Conservation (phyloP, 345 rosid species). For the Sisymbrium irio region DNA sequence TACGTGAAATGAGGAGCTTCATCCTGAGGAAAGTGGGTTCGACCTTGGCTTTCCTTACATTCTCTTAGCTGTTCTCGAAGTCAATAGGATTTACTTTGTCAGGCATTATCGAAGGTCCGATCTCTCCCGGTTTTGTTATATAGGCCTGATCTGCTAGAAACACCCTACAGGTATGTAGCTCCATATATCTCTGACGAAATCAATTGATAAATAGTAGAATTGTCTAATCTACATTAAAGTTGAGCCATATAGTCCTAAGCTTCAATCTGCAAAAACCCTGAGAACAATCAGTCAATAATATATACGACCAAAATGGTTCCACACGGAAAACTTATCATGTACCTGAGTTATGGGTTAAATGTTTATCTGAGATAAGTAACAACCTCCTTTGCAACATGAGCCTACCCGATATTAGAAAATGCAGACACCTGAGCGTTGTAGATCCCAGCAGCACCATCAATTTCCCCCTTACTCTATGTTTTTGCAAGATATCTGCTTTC, state of each 20-base stretch:
- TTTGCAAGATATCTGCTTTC: constrained; percentile 68
- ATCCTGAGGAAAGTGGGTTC: constrained; percentile 57
- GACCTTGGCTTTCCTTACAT: constrained; percentile 88
- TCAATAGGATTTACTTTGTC: constrained; percentile 96
- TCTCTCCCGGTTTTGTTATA: constrained; percentile 87
- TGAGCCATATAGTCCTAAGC: constrained; percentile 83
- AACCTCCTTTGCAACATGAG: constrained; percentile 70
- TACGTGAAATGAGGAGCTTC: constrained; percentile 86
- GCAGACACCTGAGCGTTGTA: constrained; percentile 92
- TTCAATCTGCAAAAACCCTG: constrained; percentile 56
- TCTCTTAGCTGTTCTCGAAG: constrained; percentile 96
- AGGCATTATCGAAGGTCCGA: constrained; percentile 95
- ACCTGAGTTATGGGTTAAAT: constrained; percentile 94
- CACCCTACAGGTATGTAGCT: constrained; percentile 80
- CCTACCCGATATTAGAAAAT: constrained; percentile 73
- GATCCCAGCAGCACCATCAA: constrained; percentile 96
- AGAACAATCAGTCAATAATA: neutral
- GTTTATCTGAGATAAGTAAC: constrained; percentile 75
- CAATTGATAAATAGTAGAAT: constrained; percentile 65
- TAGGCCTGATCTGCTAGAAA: constrained; percentile 94
- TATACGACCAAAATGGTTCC: neutral
- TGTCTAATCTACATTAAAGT: constrained; percentile 53
- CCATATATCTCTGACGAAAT: constrained; percentile 86
- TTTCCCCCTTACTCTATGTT: constrained; percentile 79
- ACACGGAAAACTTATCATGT: neutral